Conservation (phyloP, 176 grass and related monocot genomes). For the Aegilops sharonensis region DNA sequence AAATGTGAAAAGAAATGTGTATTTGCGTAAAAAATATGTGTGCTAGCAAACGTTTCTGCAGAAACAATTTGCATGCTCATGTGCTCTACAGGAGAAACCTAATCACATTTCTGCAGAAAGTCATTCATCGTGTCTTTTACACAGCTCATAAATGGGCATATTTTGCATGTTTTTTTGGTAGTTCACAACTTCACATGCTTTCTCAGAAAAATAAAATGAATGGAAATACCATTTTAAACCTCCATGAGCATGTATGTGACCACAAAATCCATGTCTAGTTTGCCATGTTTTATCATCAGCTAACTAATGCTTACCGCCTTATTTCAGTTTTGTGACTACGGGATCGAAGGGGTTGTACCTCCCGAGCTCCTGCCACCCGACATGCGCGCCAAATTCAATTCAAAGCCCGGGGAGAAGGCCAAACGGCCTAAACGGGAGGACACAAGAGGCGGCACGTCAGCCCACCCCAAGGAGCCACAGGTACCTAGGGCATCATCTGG, state of each 20-base stretch:
- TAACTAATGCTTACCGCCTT: neutral
- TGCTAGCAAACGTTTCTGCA: neutral
- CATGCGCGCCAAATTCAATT: constrained; percentile 64
- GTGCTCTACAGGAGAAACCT: neutral
- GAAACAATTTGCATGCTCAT: neutral
- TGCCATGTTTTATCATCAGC: neutral
- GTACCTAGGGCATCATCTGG: constrained; percentile 14
- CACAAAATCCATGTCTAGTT: neutral
- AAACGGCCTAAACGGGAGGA: constrained; percentile 85
- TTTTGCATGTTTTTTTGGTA: neutral
- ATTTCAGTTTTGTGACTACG: constrained; percentile 60
- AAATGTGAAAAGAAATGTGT: neutral
- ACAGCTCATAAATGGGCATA: neutral
- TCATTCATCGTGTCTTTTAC: neutral
- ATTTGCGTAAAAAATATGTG: neutral
- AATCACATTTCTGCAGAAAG: neutral
- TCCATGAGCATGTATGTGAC: neutral
- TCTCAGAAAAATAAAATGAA: no score
- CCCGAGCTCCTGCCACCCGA: constrained; percentile 74
- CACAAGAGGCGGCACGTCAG: constrained; percentile 42
- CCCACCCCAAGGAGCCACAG: constrained; percentile 68
- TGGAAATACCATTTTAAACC: neutral
- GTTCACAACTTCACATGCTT: neutral
- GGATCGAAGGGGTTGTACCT: constrained; percentile 91
- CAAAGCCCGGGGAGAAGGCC: constrained; percentile 63